Base-by-base conservation (phyloP, 1,284 basidiomycete genomes). In the Irpex lacteus region DNA sequence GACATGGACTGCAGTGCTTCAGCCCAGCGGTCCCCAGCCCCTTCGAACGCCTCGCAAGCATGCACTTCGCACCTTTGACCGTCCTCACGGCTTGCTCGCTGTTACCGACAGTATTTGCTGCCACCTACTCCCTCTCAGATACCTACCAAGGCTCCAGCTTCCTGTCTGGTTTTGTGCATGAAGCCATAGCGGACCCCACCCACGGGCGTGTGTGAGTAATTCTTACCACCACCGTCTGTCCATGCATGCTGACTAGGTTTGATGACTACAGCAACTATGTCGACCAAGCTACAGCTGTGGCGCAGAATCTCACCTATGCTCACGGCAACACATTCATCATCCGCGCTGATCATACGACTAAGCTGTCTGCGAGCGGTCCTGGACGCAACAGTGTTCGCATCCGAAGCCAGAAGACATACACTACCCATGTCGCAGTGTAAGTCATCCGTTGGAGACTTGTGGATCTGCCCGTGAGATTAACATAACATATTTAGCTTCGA, bases 331-430 rank as follows among this genome's bases (percentile, higher is more conserved):
- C 75, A 40, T 69, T 76, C 26, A 70, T 74, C 59, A 74, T 88
- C 66, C 83, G 86, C 36, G 80, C 84, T 15, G 87, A 89, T 68
- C 73, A 75, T 67, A 82, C 76, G 26, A 84, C 77, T 6, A 72
- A 76, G 1, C 77, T 88, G 58, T 73, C 72, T 44, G 26, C 81
- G 1, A 75, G 69, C 55, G 84, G 81, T 3, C 79, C 85, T 2
- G 88, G 88, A 13, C 76, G 88, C 11, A 82, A 88, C 71, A 87
- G 86, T 19, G 85, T 89, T 49, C 80, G 88, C 47, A 75, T 89
- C 57, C 73, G 74, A 64, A 82, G 84, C 11, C 82, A 81, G 56
- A 81, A 82, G 49, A 70, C 77, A 38, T 90, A 84, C 69, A 81
- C 77, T 2, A 84, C 80, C 15, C 82, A 84, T 60, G 86, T 86